Percentiles rank a stretch among this genome's conserved stretches.
phyloP scores from a whole-genome alignment of 2,329 filamentous ascomycete species.

The Exophiala viscosa region DNA sequence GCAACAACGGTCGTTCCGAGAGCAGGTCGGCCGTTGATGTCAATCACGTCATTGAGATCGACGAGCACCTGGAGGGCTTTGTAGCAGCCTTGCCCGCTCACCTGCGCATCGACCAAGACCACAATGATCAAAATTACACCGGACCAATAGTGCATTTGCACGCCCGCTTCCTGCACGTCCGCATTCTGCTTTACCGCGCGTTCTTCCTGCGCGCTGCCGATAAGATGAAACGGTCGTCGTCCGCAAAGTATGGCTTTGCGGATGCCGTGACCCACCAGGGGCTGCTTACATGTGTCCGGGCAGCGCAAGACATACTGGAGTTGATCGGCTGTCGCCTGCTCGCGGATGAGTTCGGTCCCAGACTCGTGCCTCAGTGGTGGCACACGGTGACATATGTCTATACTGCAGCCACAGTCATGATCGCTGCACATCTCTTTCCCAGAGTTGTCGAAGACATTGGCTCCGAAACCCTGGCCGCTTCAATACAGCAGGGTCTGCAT shows the following conservation, averaged over 20 bases:
- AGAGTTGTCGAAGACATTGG: background rate
- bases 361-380: background rate
- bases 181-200: background rate
- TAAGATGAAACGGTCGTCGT: background rate
- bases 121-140: background rate
- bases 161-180: background rate
- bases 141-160: background rate
- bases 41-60: background rate
- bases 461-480: background rate
- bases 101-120: background rate
- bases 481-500: background rate
- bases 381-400: background rate
- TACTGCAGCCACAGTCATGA: slow-evolving; percentile 21
- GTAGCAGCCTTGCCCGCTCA: background rate
- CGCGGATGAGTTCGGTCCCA: slow-evolving; percentile 2
- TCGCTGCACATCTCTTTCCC: background rate
- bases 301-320: background rate
- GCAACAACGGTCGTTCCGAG: background rate
- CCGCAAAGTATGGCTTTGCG: background rate
- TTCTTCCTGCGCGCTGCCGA: background rate
- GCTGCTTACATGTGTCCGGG: background rate
- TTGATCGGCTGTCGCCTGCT: background rate
- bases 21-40: background rate
- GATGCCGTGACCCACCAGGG: background rate
- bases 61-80: background rate